Evolutionary conservation across 768 basidiomycete genomes (phyloP).

Genomic region (Sutorius australiensis): DNA sequence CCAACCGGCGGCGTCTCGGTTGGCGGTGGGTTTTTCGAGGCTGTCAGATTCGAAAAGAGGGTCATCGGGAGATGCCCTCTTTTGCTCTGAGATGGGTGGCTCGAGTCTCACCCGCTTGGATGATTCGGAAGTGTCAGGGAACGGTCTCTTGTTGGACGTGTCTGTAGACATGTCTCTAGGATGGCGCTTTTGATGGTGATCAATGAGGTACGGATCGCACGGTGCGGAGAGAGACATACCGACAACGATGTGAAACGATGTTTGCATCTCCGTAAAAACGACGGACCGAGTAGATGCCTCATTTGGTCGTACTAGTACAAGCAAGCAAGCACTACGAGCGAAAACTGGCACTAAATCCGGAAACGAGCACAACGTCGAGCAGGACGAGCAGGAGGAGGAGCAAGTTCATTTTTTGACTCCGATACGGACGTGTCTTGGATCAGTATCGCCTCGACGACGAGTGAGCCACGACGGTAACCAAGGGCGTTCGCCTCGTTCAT

Average conservation of each 20-base stretch:
- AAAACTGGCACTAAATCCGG: too few relatives aligned
- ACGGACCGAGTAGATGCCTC: background rate
- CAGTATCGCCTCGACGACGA: background rate
- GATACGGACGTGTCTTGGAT: background rate
- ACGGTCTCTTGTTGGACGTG: conserved; percentile 8
- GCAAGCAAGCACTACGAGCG: too few relatives aligned
- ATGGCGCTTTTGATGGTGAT: background rate
- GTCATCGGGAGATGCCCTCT: background rate
- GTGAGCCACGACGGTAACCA: background rate
- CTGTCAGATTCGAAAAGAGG: background rate
- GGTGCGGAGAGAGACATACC: background rate
- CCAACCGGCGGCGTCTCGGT: conserved; percentile 30
- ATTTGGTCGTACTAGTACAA: too few relatives aligned
- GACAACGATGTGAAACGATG: background rate
- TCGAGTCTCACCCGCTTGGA: conserved; percentile 15
- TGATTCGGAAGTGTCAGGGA: background rate
- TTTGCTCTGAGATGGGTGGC: background rate
- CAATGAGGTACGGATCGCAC: background rate
- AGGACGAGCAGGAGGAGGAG: background rate
- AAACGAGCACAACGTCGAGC: background rate
- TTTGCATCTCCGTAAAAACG: conserved; percentile 11
- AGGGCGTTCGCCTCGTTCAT: background rate
- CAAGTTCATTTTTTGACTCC: background rate
- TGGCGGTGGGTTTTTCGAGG: conserved; percentile 4
- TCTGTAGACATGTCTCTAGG: conserved; percentile 1